Evolutionary conservation across 208 protist genomes (phyloP).

Genomic region (Crithidia mellificae): DNA sequence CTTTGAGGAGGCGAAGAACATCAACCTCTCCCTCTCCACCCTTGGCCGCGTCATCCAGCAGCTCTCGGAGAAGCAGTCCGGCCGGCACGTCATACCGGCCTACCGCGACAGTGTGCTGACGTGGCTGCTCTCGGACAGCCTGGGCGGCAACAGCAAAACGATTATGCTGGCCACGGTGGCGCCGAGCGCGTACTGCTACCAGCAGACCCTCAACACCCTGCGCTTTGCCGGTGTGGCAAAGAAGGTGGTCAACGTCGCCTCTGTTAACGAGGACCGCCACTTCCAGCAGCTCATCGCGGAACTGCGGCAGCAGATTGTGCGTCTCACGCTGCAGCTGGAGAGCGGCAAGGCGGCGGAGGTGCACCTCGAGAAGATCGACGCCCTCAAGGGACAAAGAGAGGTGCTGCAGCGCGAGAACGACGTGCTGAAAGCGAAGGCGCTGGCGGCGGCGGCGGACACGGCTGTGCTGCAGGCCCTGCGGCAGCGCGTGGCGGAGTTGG

Average conservation of each 20-base stretch:
- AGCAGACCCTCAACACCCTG: slow-evolving; percentile 87
- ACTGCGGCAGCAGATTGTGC: slow-evolving; percentile 78
- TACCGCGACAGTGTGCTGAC: slow-evolving; percentile 91
- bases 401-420: slow-evolving; percentile 46
- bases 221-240: slow-evolving; percentile 86
- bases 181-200: slow-evolving; percentile 79
- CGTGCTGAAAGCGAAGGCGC: slow-evolving; percentile 39
- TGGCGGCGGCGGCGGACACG: slow-evolving; percentile 37
- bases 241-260: slow-evolving; percentile 84
- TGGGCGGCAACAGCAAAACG: slow-evolving; percentile 90
- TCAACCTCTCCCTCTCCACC: slow-evolving; percentile 96
- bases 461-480: slow-evolving; percentile 44
- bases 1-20: slow-evolving; percentile 95
- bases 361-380: slow-evolving; percentile 54
- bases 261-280: slow-evolving; percentile 83
- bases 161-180: slow-evolving; percentile 88
- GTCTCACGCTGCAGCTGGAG: slow-evolving; percentile 79
- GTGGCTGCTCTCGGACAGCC: slow-evolving; percentile 83
- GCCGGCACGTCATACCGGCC: slow-evolving; percentile 65
- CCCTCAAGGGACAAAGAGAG: slow-evolving; percentile 49
- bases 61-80: slow-evolving; percentile 76
- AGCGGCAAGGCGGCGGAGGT: slow-evolving; percentile 64
- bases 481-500: slow-evolving; percentile 47
- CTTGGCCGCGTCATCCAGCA: slow-evolving; percentile 90
- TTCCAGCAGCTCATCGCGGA: slow-evolving; percentile 75